Percentiles rank a stretch among this genome's conserved stretches.
Conservation (phyloP, 164 flowering plant species). For the Aristolochia californica region DNA sequence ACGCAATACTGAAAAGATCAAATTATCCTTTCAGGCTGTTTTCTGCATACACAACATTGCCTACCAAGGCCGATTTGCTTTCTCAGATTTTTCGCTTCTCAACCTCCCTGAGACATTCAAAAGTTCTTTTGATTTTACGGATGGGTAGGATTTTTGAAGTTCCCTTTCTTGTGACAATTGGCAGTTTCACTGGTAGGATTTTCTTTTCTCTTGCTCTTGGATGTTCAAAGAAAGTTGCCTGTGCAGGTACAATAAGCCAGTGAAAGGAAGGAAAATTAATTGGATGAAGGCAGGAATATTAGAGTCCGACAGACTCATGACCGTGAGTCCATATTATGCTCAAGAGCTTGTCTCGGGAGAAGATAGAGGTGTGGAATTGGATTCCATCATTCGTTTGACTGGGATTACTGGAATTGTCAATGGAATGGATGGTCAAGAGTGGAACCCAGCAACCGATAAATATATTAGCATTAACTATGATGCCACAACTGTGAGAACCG, state of each 20-base stretch:
- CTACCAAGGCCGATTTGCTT: slow-evolving; percentile 88
- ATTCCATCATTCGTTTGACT: slow-evolving; percentile 34
- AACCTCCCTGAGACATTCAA: slow-evolving; percentile 55
- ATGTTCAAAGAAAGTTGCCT: too few relatives aligned
- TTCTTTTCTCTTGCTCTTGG: too few relatives aligned
- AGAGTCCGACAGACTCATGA: slow-evolving; percentile 55
- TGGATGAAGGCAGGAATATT: slow-evolving; percentile 96
- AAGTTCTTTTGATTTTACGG: slow-evolving; percentile 82
- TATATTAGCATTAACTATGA: slow-evolving; percentile 48
- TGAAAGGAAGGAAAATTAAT: slow-evolving; percentile 88
- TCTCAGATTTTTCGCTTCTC: slow-evolving; percentile 64
- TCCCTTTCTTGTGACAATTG: not conserved
- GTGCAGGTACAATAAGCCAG: slow-evolving; percentile 66
- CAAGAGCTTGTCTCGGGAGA: slow-evolving; percentile 56
- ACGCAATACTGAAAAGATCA: not conserved
- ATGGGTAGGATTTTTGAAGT: slow-evolving; percentile 45
- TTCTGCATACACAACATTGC: slow-evolving; percentile 91
- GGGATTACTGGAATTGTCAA: slow-evolving; percentile 60
- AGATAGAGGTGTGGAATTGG: slow-evolving; percentile 74
- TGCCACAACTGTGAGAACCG: slow-evolving; percentile 56
- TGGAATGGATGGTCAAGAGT: slow-evolving; percentile 95
- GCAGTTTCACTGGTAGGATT: too few relatives aligned
- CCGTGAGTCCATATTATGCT: slow-evolving; percentile 93
- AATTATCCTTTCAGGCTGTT: slow-evolving; percentile 39
- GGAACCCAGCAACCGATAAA: slow-evolving; percentile 80